Percentiles rank a stretch among this genome's conserved stretches.
Conservation (phyloP, 148 eudicot genomes). For the Pouteria glomerata region DNA sequence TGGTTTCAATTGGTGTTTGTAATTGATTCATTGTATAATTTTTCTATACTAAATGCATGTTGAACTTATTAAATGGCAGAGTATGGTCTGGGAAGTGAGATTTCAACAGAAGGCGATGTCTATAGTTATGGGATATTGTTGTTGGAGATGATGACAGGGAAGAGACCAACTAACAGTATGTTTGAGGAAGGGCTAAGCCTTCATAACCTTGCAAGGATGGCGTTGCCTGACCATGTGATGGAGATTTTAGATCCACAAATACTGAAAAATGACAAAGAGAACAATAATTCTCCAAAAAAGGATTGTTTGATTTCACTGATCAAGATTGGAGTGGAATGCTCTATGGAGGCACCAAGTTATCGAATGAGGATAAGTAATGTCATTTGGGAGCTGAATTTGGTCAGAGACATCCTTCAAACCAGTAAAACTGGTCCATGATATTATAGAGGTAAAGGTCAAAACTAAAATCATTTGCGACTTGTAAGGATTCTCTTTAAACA, state of each 20-base stretch:
- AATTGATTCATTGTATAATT: too few relatives aligned
- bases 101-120: conserved; percentile 6
- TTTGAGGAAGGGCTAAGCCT: neutral
- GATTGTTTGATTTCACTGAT: neutral
- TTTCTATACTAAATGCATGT: too few relatives aligned
- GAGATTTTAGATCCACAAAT: conserved; percentile 7
- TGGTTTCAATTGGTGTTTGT: neutral
- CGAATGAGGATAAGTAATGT: neutral
- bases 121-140: conserved; percentile 16
- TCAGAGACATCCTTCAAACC: neutral
- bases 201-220: neutral
- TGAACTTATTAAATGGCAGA: conserved; percentile 3
- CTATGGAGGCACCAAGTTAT: neutral
- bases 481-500: too few relatives aligned
- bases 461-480: too few relatives aligned
- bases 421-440: too few relatives aligned
- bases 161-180: conserved; percentile 10
- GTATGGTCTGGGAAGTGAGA: conserved; percentile 11
- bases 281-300: too few relatives aligned
- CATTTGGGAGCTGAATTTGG: neutral
- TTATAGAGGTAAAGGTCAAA: too few relatives aligned
- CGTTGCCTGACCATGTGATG: neutral
- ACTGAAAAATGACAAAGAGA: too few relatives aligned
- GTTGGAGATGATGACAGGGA: conserved; percentile 11
- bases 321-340: neutral